These are phyloP conservation scores for Leucosporidium creatinivorum DNA, from an alignment of 768 basidiomycete genomes.

Conservation along the genomic window DNA sequence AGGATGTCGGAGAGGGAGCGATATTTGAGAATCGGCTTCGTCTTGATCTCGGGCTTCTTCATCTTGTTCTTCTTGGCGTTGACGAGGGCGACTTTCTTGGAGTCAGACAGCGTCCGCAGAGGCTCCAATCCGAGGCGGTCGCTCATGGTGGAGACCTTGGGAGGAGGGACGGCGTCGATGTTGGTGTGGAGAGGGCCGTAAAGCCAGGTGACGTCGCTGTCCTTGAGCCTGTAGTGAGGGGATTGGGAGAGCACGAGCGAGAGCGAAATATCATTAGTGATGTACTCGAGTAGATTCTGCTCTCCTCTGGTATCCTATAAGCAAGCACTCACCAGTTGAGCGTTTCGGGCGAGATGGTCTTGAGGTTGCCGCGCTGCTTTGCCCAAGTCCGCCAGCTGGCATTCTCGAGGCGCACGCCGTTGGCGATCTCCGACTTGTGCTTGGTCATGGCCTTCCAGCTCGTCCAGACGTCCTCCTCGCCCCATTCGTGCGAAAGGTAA, in stretches of 20 bases:
- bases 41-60: constrained; percentile 31
- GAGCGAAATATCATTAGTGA: constrained; percentile 4
- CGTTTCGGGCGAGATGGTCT: constrained; percentile 91
- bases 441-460: constrained; percentile 98
- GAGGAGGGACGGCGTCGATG: constrained; percentile 69
- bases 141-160: constrained; percentile 50
- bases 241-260: not conserved
- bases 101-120: constrained; percentile 25
- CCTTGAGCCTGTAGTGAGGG: constrained; percentile 71
- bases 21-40: constrained; percentile 92
- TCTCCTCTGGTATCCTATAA: not conserved
- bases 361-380: constrained; percentile 94
- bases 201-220: constrained; percentile 98
- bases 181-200: constrained; percentile 95
- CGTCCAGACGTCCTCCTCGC: constrained; percentile 95
- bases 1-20: constrained; percentile 86
- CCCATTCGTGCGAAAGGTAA: constrained; percentile 96
- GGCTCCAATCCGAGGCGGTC: constrained; percentile 52
- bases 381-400: constrained; percentile 99
- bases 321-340: constrained; percentile 81
- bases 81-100: constrained; percentile 24
- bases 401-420: constrained; percentile 90
- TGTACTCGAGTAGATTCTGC: not conserved
- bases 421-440: constrained; percentile 95
- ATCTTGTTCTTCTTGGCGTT: constrained; percentile 25